Conservation (phyloP, 2,329 filamentous ascomycete genomes). For the Waltergamsia citrina region DNA sequence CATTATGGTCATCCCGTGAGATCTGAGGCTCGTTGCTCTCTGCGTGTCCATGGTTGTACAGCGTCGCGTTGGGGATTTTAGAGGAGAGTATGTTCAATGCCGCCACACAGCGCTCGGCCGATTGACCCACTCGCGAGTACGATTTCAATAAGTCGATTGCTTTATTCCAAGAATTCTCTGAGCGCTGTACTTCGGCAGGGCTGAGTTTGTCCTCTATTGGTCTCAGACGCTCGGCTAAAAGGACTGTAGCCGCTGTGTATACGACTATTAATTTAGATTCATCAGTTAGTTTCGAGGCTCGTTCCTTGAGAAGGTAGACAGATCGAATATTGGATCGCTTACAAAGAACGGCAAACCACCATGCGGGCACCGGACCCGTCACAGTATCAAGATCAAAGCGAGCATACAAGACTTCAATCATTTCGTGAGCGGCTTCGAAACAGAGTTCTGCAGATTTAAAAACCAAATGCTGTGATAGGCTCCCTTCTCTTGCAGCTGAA, state of each 20-base stretch:
- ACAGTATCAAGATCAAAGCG: conserved; percentile 3
- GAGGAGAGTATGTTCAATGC: conserved; percentile 4
- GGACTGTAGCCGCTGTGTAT: conserved; percentile 4
- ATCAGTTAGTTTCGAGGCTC: background rate
- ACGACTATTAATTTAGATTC: background rate
- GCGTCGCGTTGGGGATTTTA: conserved; percentile 1
- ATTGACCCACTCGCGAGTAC: conserved; percentile 4
- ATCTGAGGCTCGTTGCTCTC: no score
- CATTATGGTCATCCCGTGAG: no score
- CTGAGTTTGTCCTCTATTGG: background rate
- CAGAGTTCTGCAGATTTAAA: background rate
- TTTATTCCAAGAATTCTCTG: conserved; percentile 2
- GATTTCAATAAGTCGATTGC: conserved; percentile 4
- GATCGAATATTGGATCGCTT: background rate
- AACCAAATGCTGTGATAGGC: conserved; percentile 1
- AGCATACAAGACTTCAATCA: conserved; percentile 1
- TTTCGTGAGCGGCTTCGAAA: conserved; percentile 3
- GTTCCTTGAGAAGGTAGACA: no score
- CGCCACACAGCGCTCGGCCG: conserved; percentile 4
- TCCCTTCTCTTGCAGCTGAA: background rate
- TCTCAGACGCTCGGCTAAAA: conserved; percentile 3
- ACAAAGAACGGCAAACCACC: conserved; percentile 5
- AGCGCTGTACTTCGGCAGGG: background rate
- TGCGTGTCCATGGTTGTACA: background rate
- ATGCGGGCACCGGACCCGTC: conserved; percentile 3